These are phyloP conservation scores for Hibiscus tridactylites DNA, from an alignment of 345 rosid genomes.

Conservation along the genomic window DNA sequence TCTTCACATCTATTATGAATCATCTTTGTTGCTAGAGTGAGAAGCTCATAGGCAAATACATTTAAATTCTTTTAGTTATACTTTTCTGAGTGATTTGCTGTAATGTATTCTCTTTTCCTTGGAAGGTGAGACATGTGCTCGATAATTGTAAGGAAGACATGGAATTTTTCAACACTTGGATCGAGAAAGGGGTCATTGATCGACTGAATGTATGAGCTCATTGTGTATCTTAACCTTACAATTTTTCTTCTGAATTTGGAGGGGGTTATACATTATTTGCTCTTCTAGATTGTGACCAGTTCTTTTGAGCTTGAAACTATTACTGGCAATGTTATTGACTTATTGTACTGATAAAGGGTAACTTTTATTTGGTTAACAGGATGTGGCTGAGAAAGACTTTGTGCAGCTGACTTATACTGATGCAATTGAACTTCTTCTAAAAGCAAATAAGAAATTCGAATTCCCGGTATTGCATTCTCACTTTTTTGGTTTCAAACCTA, in stretches of 20 bases:
- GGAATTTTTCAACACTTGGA: constrained; percentile 95
- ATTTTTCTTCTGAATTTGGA: not conserved
- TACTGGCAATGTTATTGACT: not conserved
- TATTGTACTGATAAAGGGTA: not conserved
- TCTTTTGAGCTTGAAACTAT: not conserved
- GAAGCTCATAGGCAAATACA: not conserved
- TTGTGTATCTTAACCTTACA: constrained; percentile 7
- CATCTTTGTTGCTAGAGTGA: constrained; percentile 7
- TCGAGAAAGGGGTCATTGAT: constrained; percentile 85
- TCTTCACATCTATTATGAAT: constrained; percentile 32
- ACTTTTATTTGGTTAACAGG: constrained; percentile 36
- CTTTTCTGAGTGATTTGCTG: constrained; percentile 10
- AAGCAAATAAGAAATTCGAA: constrained; percentile 75
- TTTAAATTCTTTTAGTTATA: constrained; percentile 2
- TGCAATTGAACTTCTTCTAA: constrained; percentile 80
- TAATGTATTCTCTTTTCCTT: constrained; percentile 6
- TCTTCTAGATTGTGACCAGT: not conserved
- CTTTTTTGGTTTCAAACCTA: not conserved
- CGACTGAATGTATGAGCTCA: constrained; percentile 72
- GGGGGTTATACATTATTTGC: not conserved
- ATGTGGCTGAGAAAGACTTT: constrained; percentile 80
- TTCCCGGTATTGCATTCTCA: constrained; percentile 52
- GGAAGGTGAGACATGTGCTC: constrained; percentile 76
- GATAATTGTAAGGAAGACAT: constrained; percentile 97
- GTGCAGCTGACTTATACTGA: constrained; percentile 84